Percentiles rank a stretch among this genome's conserved stretches.
Conservation (phyloP, 106 monocot species). For the Triglochin maritima region DNA sequence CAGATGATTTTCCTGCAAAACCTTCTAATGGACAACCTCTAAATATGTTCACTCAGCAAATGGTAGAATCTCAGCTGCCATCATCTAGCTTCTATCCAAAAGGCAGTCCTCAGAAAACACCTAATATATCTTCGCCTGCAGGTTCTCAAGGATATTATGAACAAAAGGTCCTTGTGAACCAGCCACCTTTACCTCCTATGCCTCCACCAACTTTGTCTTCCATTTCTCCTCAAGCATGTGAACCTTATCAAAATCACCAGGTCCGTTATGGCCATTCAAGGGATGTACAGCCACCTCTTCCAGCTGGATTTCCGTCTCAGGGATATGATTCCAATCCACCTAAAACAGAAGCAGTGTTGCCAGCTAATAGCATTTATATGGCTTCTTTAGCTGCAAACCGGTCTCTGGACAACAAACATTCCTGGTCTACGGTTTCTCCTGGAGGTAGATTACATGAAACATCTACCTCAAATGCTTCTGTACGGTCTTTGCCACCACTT, state of each 20-base stretch:
- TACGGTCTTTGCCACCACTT: constrained; percentile 53
- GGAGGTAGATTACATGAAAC: constrained; percentile 34
- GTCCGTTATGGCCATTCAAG: constrained; percentile 31
- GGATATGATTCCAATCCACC: constrained; percentile 34
- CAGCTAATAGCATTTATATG: constrained; percentile 21
- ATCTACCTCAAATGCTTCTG: constrained; percentile 20
- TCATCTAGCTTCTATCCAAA: constrained; percentile 25
- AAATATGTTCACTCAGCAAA: constrained; percentile 17
- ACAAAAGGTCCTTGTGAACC: constrained; percentile 29
- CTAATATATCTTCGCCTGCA: constrained; percentile 16
- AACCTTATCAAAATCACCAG: constrained; percentile 23
- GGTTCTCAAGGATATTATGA: constrained; percentile 48
- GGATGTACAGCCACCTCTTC: constrained; percentile 50
- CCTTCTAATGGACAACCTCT: constrained; percentile 18
- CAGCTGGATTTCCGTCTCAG: constrained; percentile 56
- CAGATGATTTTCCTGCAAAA: constrained; percentile 11
- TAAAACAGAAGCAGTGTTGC: constrained; percentile 37
- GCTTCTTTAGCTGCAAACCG: constrained; percentile 26
- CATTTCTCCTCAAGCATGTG: constrained; percentile 29
- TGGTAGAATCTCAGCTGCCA: constrained; percentile 15
- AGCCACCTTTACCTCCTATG: constrained; percentile 79
- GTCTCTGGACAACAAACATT: constrained; percentile 32
- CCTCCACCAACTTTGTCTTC: constrained; percentile 55
- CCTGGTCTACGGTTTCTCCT: constrained; percentile 34
- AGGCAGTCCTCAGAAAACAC: constrained; percentile 29